Conservation (phyloP, 2,329 filamentous ascomycete genomes). For the Trichophyton schoenleinii region DNA sequence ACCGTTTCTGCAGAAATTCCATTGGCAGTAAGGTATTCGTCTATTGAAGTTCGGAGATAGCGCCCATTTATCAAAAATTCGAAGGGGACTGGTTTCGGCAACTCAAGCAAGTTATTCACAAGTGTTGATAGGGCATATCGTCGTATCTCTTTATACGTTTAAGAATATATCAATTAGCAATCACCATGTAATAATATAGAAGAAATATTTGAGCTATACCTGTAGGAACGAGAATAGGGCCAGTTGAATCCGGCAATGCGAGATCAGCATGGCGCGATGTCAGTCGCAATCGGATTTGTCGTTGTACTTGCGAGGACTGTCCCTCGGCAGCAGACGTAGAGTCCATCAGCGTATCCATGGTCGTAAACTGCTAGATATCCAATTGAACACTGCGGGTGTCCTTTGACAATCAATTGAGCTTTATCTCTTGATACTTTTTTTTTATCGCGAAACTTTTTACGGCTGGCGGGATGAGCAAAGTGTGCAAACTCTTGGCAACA, state of each 20-base stretch:
- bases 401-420: neutral
- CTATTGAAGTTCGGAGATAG: constrained; percentile 77
- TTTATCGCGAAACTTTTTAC: constrained; percentile 5
- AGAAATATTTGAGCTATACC: constrained; percentile 27
- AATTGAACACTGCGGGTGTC: neutral
- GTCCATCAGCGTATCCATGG: constrained; percentile 9
- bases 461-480: constrained; percentile 18
- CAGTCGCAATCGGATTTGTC: constrained; percentile 44
- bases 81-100: constrained; percentile 44
- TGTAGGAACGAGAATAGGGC: constrained; percentile 46
- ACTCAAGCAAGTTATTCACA: constrained; percentile 49
- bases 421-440: neutral
- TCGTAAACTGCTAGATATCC: neutral
- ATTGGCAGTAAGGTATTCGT: constrained; percentile 75
- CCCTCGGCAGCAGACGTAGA: constrained; percentile 13
- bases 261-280: constrained; percentile 42
- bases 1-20: constrained; percentile 83
- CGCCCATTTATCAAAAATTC: constrained; percentile 93
- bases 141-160: constrained; percentile 35
- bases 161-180: constrained; percentile 12
- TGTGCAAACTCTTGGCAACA: constrained; percentile 18
- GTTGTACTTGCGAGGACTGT: constrained; percentile 17
- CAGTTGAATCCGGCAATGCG: constrained; percentile 41
- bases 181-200: neutral
- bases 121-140: constrained; percentile 50